Base-by-base conservation (phyloP, 352 stramenopile species). In the Globisporangium orthogonon region DNA sequence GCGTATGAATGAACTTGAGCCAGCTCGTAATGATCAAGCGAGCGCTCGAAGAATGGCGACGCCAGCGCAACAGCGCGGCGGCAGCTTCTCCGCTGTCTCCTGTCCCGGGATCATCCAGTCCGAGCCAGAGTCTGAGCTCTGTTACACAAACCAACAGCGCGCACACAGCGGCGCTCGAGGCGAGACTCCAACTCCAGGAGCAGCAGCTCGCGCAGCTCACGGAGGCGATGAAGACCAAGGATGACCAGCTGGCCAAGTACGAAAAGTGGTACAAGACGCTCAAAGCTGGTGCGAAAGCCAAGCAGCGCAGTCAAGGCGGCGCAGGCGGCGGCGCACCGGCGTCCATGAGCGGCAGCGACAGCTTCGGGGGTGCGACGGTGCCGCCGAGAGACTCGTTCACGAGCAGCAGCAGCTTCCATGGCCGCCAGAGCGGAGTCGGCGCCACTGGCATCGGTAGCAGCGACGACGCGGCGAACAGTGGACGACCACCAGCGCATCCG, bases 11-110 rank as follows among this genome's bases (percentile, higher is more conserved):
- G 11, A 2, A 58, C 30, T 30, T 55, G 7, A 3, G 45, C 11
- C 52, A 94, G 83, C 77, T 95, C 52, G 68, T 90, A n/a, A 89
- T 91, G 79, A 89, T 95, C 56, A 95, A 95, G 56, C 76, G 74
- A 44, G 85, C 85, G n/a, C 67, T 95, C n/a, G 85, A 95, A 72
- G 85, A 95, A 48, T 95, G 85, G 85, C 72, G 81, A 56, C 69
- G 85, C 4, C 79, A 95, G 51, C 74, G 73, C 52, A 79, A 73
- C 18, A 57, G 69, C 47, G 18, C 28, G 33, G 18, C 28, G 33
- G n/a, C 10, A 3, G 41, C 13, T n/a, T 23, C 15, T 50, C 49
- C 48, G 1, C 17, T 40, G 29, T 28, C 11, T 23, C 17, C 47
- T 2, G 37, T 15, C 9, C 3, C 37, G 37, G 37, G 37, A 10